Evolutionary conservation across 2,329 filamentous ascomycete species (phyloP).

Genomic region (Cordyceps militaris): DNA sequence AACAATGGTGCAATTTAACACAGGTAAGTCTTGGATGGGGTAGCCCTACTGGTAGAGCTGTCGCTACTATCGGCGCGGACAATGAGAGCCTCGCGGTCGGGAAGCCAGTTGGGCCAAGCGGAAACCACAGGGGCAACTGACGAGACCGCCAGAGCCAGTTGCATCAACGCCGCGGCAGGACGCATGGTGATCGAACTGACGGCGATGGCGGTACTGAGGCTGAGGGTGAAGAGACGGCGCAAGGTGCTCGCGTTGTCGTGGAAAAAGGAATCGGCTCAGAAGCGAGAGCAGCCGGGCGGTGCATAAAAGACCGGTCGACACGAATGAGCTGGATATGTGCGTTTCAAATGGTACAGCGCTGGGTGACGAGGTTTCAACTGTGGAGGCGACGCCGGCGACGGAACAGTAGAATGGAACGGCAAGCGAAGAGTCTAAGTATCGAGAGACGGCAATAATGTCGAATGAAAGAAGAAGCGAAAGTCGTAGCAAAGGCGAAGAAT

Average conservation of each 20-base stretch:
- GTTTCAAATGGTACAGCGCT: not conserved
- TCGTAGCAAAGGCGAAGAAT: not conserved
- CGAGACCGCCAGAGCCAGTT: conserved; percentile 42
- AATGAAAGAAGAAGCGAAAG: conserved; percentile 1
- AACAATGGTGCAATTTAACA: not conserved
- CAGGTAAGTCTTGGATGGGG: conserved; percentile 9
- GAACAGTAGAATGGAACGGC: not conserved
- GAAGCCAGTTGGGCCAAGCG: conserved; percentile 51
- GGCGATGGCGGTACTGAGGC: not conserved
- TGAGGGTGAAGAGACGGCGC: not conserved
- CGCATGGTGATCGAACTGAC: conserved; percentile 36
- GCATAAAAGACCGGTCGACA: not conserved
- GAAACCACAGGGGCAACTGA: conserved; percentile 45
- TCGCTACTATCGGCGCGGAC: conserved; percentile 39
- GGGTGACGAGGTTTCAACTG: conserved; percentile 10
- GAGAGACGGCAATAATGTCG: not conserved
- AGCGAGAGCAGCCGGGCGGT: not conserved
- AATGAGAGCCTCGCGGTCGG: conserved; percentile 45
- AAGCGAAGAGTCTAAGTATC: not conserved
- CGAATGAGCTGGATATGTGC: not conserved
- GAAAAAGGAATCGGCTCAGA: not conserved
- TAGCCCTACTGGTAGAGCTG: conserved; percentile 9
- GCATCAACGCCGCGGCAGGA: conserved; percentile 38
- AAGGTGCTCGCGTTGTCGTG: not conserved
- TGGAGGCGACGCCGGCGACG: conserved; percentile 2